Base-by-base conservation (phyloP, 148 eudicot species). In the Fallopia convolvulus region DNA sequence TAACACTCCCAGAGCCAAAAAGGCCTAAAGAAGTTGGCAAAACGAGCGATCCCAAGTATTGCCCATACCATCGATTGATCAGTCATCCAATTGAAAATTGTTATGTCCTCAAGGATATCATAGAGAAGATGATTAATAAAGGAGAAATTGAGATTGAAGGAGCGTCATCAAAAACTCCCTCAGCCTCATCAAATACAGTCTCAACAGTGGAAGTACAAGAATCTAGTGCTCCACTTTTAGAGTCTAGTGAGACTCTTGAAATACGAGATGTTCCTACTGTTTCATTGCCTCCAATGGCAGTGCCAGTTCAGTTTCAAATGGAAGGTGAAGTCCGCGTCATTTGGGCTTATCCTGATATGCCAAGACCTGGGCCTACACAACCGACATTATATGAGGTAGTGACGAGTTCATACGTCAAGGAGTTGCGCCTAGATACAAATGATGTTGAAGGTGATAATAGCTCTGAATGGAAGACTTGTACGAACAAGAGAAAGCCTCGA, bases 401-500 rank as follows among this genome's bases (percentile, higher is more conserved):
- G 68, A 8, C 1, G 68, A 2, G 11, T 14, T 10, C 36, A 26
- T 1, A 26, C 26, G 15, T 26, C 39, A 2, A 61, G 5, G 68
- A 61, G 9, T 26, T 23, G 2, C 26, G 2, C 26, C 5, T 10
- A 2, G 6, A 61, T 23, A 36, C 26, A 0, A 36, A 61, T 17
- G 20, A 23, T 0, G 68, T 2, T 44, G 47, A 44, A 8, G 47
- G 7, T 6, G 7, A 44, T 44, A 44, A 44, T 9, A 44, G 7
- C 47, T 44, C 47, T 8, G 11, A 44, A 9, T 44, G 11, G 47
- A 44, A 44, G 47, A 44, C 47, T 44, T 44, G 47, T 44, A 44
- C 47, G 47, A 44, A 10, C 47, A 44, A 44, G 10, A 44, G 8
- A 44, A 44, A 49, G 50, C 74, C 78, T 79, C 90, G 11, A 44